Evolutionary conservation across 2,329 filamentous ascomycete genomes (phyloP).

Genomic region (Epichloe coenophiala): DNA sequence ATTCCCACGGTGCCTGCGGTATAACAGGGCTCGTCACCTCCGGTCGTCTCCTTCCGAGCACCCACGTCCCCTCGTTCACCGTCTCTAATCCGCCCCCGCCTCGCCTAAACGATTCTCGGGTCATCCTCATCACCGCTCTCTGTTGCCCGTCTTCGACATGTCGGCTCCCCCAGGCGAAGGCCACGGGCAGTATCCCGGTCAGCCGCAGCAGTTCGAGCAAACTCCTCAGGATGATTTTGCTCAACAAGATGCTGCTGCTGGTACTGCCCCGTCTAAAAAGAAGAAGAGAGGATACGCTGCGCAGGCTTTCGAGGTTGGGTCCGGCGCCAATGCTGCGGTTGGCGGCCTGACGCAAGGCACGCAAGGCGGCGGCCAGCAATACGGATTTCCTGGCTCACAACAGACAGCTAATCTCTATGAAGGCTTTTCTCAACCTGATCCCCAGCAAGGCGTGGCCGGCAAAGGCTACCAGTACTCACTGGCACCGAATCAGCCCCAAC

Average conservation of each 20-base stretch:
- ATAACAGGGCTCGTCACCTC: conserved; percentile 4
- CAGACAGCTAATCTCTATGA: conserved; percentile 36
- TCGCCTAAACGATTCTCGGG: conserved; percentile 8
- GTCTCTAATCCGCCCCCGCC: conserved; percentile 2
- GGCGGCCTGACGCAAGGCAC: conserved; percentile 30
- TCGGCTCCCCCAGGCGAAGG: conserved; percentile 43
- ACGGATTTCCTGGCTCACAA: conserved; percentile 31
- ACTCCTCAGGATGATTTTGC: conserved; percentile 20
- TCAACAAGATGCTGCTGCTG: conserved; percentile 19
- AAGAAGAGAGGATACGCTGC: conserved; percentile 94
- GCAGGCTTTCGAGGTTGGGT: conserved; percentile 85
- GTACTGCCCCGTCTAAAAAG: conserved; percentile 45
- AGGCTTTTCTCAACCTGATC: conserved; percentile 42
- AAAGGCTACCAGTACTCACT: conserved; percentile 29
- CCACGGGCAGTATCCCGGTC: conserved; percentile 35
- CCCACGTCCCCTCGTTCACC: background rate
- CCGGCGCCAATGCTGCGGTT: conserved; percentile 62
- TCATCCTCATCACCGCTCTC: conserved; percentile 8
- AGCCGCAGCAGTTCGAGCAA: conserved; percentile 30
- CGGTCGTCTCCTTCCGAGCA: background rate
- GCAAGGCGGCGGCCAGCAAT: conserved; percentile 24
- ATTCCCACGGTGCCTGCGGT: conserved; percentile 4
- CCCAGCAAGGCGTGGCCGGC: conserved; percentile 21
- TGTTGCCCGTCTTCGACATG: conserved; percentile 30
- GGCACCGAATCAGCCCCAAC: conserved; percentile 30